A percentile compares a stretch with the other conserved stretches of the same genome.
Evolutionary conservation across 225 moss, liverwort and hornwort species (phyloP).

Genomic region (Rhytidiadelphus loreus): DNA sequence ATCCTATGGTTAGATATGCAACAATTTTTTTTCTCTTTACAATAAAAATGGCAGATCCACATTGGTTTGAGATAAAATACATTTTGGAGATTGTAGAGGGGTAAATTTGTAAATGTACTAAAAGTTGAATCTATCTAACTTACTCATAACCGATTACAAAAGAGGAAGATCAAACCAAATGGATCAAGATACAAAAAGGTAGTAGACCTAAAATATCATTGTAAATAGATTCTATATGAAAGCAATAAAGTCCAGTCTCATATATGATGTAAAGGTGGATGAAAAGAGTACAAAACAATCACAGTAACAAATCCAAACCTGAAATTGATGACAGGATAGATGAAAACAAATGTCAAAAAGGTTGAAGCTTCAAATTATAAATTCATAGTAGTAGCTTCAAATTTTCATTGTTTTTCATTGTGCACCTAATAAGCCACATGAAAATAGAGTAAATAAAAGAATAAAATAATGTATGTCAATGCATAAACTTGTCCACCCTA

Average conservation of each 20-base stretch:
- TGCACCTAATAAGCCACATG: too few species aligned
- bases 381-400: fast-evolving
- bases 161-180: not conserved
- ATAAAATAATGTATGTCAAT: not conserved
- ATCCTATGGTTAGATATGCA: not conserved
- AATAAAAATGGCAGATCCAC: not conserved
- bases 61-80: not conserved
- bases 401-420: not conserved
- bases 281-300: not conserved
- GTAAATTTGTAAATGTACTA: not conserved
- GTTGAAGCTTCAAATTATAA: not conserved
- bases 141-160: not conserved
- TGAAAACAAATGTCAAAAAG: not conserved
- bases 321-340: too few species aligned
- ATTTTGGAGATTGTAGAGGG: fast-evolving
- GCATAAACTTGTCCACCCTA: not conserved
- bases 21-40: not conserved
- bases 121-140: not conserved
- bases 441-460: too few species aligned
- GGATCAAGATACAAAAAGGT: not conserved
- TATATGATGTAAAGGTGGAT: not conserved
- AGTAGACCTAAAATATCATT: not conserved
- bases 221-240: not conserved
- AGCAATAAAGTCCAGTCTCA: not conserved
- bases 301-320: not conserved